Evolutionary conservation across 2,329 filamentous ascomycete genomes (phyloP).

Genomic region (Dendrostoma leiphaemia): DNA sequence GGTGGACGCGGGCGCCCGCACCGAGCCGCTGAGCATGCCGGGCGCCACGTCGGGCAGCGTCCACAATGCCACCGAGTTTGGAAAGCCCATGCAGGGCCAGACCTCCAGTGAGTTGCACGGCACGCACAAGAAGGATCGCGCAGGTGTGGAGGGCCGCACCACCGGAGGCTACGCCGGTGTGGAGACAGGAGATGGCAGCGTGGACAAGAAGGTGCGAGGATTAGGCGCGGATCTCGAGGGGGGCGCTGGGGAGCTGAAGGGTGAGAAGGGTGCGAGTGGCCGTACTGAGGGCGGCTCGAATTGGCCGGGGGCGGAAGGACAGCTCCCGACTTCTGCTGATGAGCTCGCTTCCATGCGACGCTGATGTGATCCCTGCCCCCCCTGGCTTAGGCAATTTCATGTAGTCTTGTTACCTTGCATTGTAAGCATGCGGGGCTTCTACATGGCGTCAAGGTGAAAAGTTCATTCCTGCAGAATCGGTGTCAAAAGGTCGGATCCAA

Average conservation of each 20-base stretch:
- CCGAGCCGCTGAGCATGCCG: constrained; percentile 34
- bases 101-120: constrained; percentile 39
- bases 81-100: constrained; percentile 42
- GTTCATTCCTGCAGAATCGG: too few relatives aligned
- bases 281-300: constrained; percentile 16
- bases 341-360: constrained; percentile 21
- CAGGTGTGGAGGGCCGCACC: constrained; percentile 36
- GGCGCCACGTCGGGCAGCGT: constrained; percentile 46
- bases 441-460: too few relatives aligned
- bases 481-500: too few relatives aligned
- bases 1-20: constrained; percentile 21
- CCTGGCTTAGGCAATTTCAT: too few relatives aligned
- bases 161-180: constrained; percentile 28
- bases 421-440: too few relatives aligned
- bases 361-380: too few relatives aligned
- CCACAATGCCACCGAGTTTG: constrained; percentile 38
- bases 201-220: constrained; percentile 24
- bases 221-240: constrained; percentile 28
- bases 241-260: constrained; percentile 17
- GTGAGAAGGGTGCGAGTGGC: constrained; percentile 14
- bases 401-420: too few relatives aligned
- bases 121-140: constrained; percentile 33
- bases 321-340: constrained; percentile 14
- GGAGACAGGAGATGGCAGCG: constrained; percentile 24
- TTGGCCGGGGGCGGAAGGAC: constrained; percentile 18